These are phyloP conservation scores for Spatholobus suberectus DNA, from an alignment of 306 rosid species.

Conservation along the genomic window DNA sequence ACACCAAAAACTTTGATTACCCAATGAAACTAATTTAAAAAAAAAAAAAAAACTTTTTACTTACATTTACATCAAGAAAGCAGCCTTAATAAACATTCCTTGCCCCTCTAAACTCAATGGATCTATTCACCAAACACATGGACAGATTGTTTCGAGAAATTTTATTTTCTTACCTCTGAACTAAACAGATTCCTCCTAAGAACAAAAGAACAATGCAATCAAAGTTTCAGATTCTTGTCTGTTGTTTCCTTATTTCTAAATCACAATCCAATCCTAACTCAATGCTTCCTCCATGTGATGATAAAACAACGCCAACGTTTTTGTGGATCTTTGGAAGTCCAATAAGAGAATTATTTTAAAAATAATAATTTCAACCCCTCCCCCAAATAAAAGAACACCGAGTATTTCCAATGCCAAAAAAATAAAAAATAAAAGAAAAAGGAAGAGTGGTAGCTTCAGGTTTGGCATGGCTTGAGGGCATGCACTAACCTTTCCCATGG, in stretches of 20 bases:
- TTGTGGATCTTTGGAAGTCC: constrained; percentile 42
- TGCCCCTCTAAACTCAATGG: constrained; percentile 36
- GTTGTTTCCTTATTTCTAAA: constrained; percentile 48
- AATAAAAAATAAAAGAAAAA: background rate
- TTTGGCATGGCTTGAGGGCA: constrained; percentile 26
- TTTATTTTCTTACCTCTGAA: constrained; percentile 34
- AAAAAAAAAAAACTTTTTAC: background rate
- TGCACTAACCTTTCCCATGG: constrained; percentile 25
- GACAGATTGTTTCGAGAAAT: constrained; percentile 22
- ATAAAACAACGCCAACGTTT: constrained; percentile 43
- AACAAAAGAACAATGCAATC: constrained; percentile 55
- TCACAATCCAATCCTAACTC: constrained; percentile 43
- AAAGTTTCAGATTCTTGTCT: constrained; percentile 58
- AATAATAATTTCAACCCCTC: background rate
- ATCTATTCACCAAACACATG: constrained; percentile 45
- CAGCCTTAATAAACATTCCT: constrained; percentile 32
- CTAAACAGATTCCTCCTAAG: constrained; percentile 22
- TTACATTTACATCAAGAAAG: constrained; percentile 19
- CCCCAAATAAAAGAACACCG: background rate
- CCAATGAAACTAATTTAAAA: background rate
- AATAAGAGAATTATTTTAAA: background rate
- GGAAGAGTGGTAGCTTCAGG: background rate
- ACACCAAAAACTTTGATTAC: background rate
- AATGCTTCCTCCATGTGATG: constrained; percentile 57
- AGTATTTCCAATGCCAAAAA: background rate